Evolutionary conservation across 805 yeast species (phyloP).

Genomic region (Cephaloascus fragrans): DNA sequence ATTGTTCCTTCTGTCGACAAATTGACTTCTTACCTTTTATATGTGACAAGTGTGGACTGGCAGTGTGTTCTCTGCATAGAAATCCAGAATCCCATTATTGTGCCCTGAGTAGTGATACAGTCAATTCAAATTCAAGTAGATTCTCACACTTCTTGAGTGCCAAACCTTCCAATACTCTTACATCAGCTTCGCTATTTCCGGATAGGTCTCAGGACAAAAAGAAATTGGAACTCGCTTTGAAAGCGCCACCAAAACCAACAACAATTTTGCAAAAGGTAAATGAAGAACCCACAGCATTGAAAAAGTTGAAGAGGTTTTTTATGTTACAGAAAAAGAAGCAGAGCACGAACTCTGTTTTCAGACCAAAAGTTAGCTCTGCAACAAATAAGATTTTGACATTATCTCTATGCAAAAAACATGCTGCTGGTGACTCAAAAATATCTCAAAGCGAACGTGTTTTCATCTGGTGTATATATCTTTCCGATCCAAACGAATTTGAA

Average conservation of each 20-base stretch:
- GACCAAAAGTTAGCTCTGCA: slow-evolving; percentile 4
- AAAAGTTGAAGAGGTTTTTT: slow-evolving; percentile 9
- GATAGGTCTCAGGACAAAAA: slow-evolving; percentile 21
- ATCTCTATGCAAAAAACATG: slow-evolving; percentile 30
- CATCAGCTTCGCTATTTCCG: slow-evolving; percentile 29
- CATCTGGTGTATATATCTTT: slow-evolving; percentile 34
- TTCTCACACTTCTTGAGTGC: no score
- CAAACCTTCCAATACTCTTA: no score
- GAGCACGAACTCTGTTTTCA: slow-evolving; percentile 2
- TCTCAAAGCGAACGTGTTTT: slow-evolving; percentile 35
- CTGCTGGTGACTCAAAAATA: slow-evolving; percentile 43
- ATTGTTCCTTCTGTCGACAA: slow-evolving; percentile 25
- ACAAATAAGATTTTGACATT: slow-evolving; percentile 19
- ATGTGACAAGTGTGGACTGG: slow-evolving; percentile 26
- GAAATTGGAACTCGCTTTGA: slow-evolving; percentile 14
- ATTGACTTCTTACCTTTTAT: slow-evolving; percentile 32
- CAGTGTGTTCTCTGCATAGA: slow-evolving; percentile 27
- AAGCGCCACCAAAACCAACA: slow-evolving; percentile 15
- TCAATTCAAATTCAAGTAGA: no score
- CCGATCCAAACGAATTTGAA: slow-evolving; percentile 12
- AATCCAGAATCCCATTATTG: slow-evolving; percentile 24
- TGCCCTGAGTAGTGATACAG: no score
- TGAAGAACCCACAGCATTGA: neutral
- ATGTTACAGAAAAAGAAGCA: slow-evolving; percentile 2
- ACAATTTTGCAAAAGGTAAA: slow-evolving; percentile 11